Conservation (phyloP, 208 protist genomes). For the Acanthamoeba culbertsoni region DNA sequence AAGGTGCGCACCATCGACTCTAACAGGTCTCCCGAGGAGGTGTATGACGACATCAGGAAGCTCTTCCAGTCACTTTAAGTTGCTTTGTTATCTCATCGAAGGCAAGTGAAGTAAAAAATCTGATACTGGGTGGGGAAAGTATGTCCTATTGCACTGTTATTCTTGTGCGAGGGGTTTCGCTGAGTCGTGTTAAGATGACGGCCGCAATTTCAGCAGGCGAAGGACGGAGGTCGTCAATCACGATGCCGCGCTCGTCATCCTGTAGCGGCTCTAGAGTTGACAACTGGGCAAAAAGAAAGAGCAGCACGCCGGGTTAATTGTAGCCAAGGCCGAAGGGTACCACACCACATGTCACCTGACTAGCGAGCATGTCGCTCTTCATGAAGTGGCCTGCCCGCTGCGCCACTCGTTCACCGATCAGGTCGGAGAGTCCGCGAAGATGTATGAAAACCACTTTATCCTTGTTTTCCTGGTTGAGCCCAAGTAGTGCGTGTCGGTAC, state of each 20-base stretch:
- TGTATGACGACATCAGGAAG: slow-evolving; percentile 58
- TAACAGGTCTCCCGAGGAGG: slow-evolving; percentile 50
- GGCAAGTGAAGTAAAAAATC: background rate
- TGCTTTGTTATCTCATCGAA: too few species aligned
- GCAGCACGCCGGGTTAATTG: background rate
- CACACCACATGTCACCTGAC: background rate
- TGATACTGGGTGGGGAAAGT: background rate
- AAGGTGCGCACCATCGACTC: slow-evolving; percentile 61
- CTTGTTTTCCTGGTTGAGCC: background rate
- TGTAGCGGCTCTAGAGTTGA: background rate
- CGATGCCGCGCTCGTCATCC: background rate
- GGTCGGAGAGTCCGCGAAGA: background rate
- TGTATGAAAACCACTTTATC: background rate
- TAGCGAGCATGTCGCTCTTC: background rate
- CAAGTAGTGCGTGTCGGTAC: background rate
- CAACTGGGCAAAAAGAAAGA: background rate
- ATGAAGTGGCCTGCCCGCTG: background rate
- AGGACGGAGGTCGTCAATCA: background rate
- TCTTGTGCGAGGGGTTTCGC: background rate
- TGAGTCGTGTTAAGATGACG: background rate
- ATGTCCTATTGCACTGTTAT: background rate
- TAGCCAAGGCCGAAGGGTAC: background rate
- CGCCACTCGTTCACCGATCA: background rate
- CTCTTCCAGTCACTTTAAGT: background rate
- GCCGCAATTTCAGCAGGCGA: background rate